Conservation (phyloP, 1,139 yeast genomes). For the Suhomyces guaymorum region DNA sequence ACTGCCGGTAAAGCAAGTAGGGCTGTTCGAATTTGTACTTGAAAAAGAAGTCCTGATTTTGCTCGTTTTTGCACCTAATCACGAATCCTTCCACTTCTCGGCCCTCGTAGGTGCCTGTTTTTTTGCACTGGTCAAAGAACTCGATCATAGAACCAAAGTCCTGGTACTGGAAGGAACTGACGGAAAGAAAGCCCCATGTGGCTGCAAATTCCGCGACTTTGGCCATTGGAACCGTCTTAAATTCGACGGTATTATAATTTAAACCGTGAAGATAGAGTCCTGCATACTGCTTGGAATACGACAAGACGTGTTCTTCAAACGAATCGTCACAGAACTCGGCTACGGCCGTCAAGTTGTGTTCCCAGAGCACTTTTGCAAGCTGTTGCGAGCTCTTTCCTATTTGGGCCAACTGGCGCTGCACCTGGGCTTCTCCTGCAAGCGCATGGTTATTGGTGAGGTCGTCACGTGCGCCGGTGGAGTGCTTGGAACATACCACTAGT, state of each 20-base stretch:
- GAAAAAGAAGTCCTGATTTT: conserved; percentile 64
- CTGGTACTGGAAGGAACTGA: conserved; percentile 46
- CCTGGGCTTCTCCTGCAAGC: conserved; percentile 61
- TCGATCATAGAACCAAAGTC: conserved; percentile 43
- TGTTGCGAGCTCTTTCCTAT: conserved; percentile 42
- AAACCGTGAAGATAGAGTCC: conserved; percentile 92
- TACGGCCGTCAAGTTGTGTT: conserved; percentile 72
- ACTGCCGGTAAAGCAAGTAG: conserved; percentile 82
- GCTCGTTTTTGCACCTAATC: conserved; percentile 52
- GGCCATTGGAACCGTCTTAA: conserved; percentile 64
- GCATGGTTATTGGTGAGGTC: conserved; percentile 70
- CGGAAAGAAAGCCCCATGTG: conserved; percentile 69
- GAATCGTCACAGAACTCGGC: conserved; percentile 91
- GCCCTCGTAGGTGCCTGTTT: conserved; percentile 70
- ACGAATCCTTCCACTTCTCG: conserved; percentile 93
- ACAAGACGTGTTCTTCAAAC: conserved; percentile 92
- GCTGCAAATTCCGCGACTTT: conserved; percentile 61
- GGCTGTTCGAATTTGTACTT: conserved; percentile 97
- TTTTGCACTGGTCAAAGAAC: conserved; percentile 58
- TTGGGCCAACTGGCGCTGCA: conserved; percentile 51
- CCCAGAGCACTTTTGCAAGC: conserved; percentile 57
- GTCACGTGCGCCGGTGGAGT: conserved; percentile 72
- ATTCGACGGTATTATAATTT: conserved; percentile 64
- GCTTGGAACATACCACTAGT: conserved; percentile 81
- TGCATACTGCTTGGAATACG: conserved; percentile 62